Percentiles rank a stretch among this genome's conserved stretches.
Evolutionary conservation across 2,329 filamentous ascomycete species (phyloP).

Genomic region (Lanzia echinophila): DNA sequence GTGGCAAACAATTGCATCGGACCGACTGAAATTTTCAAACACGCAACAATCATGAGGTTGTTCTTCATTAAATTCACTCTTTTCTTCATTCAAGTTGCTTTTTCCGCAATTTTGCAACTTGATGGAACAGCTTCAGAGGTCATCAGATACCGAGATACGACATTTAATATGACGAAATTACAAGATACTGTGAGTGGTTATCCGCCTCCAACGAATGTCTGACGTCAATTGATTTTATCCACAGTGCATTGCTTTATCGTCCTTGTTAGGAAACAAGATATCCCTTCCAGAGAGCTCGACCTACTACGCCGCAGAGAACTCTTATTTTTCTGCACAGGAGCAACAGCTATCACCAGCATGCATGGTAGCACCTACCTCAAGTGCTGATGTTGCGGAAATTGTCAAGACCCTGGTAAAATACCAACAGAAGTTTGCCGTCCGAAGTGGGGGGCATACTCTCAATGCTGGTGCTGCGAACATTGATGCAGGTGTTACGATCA

Average conservation of each 20-base stretch:
- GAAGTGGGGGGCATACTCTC: slow-evolving; percentile 18
- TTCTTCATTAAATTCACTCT: background rate
- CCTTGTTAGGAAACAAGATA: background rate
- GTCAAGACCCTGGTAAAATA: slow-evolving; percentile 10
- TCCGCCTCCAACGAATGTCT: background rate
- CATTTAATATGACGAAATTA: background rate
- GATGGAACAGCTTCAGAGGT: background rate
- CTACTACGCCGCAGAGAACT: background rate
- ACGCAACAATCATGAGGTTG: no score
- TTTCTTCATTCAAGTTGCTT: background rate
- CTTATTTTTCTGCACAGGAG: slow-evolving; percentile 29
- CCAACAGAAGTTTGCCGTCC: slow-evolving; percentile 19
- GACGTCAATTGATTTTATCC: background rate
- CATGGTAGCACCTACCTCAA: slow-evolving; percentile 13
- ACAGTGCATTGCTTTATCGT: background rate
- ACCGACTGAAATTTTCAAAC: no score
- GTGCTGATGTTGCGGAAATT: slow-evolving; percentile 15
- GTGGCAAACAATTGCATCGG: no score
- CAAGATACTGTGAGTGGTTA: background rate
- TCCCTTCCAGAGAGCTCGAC: background rate
- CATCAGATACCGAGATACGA: background rate
- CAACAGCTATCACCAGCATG: slow-evolving; percentile 12
- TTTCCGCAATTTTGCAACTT: background rate
- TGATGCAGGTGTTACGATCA: slow-evolving; percentile 42
- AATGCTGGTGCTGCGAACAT: slow-evolving; percentile 44